Percentiles rank a stretch among this genome's conserved stretches.
phyloP scores from a whole-genome alignment of 2,329 filamentous ascomycete genomes.

The Bipolaris zeicola region DNA sequence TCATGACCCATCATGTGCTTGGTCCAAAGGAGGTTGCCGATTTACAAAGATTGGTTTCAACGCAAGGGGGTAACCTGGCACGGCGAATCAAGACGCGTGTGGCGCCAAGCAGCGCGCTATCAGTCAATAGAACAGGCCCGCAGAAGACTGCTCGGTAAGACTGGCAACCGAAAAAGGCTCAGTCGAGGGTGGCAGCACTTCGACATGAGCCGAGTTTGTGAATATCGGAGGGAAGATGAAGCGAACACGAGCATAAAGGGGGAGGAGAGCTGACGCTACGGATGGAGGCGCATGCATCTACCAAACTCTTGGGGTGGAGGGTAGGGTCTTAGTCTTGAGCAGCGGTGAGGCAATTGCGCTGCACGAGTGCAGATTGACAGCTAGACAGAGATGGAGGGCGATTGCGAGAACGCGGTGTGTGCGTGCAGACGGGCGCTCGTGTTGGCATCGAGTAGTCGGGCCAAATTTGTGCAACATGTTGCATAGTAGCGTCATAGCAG shows the following conservation, averaged over 20 bases:
- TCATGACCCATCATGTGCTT: slow-evolving; percentile 10
- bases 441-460: slow-evolving; percentile 4
- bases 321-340: too few relatives aligned
- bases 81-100: slow-evolving; percentile 3
- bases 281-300: too few relatives aligned
- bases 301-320: too few relatives aligned
- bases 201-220: background rate
- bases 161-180: slow-evolving; percentile 6
- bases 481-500: slow-evolving; percentile 7
- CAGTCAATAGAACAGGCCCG: slow-evolving; percentile 13
- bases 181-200: background rate
- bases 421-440: background rate
- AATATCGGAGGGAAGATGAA: background rate
- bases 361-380: too few relatives aligned
- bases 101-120: slow-evolving; percentile 7
- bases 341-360: background rate
- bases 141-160: slow-evolving; percentile 3
- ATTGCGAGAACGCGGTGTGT: slow-evolving; percentile 4
- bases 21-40: slow-evolving; percentile 8
- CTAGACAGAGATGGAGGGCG: background rate
- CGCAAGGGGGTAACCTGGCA: slow-evolving; percentile 6
- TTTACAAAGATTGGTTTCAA: slow-evolving; percentile 1
- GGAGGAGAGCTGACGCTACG: background rate
- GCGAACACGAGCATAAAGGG: background rate
- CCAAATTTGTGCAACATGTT: slow-evolving; percentile 1